A percentile compares a stretch with the other conserved stretches of the same genome.
Evolutionary conservation across 2,329 filamentous ascomycete genomes (phyloP).

Genomic region (Colletotrichum lupini): DNA sequence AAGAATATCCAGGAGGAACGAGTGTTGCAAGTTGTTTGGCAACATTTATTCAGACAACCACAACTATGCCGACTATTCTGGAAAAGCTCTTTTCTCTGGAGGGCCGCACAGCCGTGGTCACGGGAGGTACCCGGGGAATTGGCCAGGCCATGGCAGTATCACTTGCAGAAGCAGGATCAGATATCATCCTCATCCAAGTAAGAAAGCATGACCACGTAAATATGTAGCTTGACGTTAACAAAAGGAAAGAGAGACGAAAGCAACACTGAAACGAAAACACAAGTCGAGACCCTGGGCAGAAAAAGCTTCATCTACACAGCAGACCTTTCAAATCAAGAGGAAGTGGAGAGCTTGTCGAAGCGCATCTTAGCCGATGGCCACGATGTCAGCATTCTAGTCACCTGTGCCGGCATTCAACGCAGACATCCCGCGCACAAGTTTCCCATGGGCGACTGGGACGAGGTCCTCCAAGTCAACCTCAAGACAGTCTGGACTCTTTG

Average conservation of each 20-base stretch:
- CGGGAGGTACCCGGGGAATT: slow-evolving; percentile 39
- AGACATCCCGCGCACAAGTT: slow-evolving; percentile 72
- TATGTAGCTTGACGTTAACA: too few relatives aligned
- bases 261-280: slow-evolving; percentile 37
- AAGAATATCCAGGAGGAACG: background rate
- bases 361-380: slow-evolving; percentile 38
- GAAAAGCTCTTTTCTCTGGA: slow-evolving; percentile 38
- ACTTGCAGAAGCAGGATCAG: slow-evolving; percentile 38
- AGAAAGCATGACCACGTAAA: background rate
- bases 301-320: slow-evolving; percentile 39
- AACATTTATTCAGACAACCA: background rate
- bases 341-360: slow-evolving; percentile 34
- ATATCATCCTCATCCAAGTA: slow-evolving; percentile 37
- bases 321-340: slow-evolving; percentile 36
- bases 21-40: background rate
- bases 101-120: slow-evolving; percentile 38
- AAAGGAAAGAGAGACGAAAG: slow-evolving; percentile 35
- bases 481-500: slow-evolving; percentile 82
- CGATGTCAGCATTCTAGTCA: slow-evolving; percentile 68
- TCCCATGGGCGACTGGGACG: slow-evolving; percentile 72
- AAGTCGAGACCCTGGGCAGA: slow-evolving; percentile 38
- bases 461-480: slow-evolving; percentile 84
- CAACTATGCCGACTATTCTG: slow-evolving; percentile 31
- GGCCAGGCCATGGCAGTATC: slow-evolving; percentile 40
- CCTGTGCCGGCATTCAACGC: slow-evolving; percentile 75